phyloP scores from a whole-genome alignment of 1,284 basidiomycete species.

The Ganoderma sinense region DNA sequence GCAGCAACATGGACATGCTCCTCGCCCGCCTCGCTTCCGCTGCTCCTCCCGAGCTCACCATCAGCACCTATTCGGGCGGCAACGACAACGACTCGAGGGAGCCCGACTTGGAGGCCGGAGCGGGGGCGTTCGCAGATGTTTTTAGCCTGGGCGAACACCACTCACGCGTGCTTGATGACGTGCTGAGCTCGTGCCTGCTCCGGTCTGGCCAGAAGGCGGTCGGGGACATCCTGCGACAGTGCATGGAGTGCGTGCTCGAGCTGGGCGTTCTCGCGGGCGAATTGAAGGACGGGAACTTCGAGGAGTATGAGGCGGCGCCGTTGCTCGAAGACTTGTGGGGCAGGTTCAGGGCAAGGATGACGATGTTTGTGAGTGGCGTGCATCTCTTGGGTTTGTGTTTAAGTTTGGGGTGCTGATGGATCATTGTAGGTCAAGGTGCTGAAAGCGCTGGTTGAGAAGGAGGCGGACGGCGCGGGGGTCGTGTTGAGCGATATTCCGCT shows the following conservation, averaged over 20 bases:
- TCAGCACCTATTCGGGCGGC: slow-evolving; percentile 2
- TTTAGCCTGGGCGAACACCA: slow-evolving; percentile 79
- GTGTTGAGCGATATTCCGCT: slow-evolving; percentile 38
- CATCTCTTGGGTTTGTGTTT: neutral
- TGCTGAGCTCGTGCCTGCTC: slow-evolving; percentile 82
- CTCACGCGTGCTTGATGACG: slow-evolving; percentile 75
- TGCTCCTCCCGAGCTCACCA: slow-evolving; percentile 37
- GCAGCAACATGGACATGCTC: slow-evolving; percentile 77
- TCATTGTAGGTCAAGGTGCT: slow-evolving; percentile 41
- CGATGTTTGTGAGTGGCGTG: slow-evolving; percentile 34
- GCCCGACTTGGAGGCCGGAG: neutral
- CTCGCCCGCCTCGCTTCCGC: slow-evolving; percentile 40
- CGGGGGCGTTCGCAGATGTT: slow-evolving; percentile 66
- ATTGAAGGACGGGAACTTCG: slow-evolving; percentile 55
- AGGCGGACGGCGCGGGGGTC: slow-evolving; percentile 36
- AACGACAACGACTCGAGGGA: slow-evolving; percentile 2
- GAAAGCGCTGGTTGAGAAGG: slow-evolving; percentile 41
- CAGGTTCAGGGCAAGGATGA: slow-evolving; percentile 59
- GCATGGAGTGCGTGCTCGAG: slow-evolving; percentile 74
- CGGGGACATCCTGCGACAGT: slow-evolving; percentile 70
- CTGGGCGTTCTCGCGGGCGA: slow-evolving; percentile 76
- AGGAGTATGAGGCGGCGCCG: slow-evolving; percentile 68
- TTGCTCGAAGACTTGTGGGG: slow-evolving; percentile 60
- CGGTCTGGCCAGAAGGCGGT: slow-evolving; percentile 73
- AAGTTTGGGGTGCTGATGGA: neutral